Base-by-base conservation (phyloP, 371 early-diverging fungal genomes). In the Saksenaea oblongispora region DNA sequence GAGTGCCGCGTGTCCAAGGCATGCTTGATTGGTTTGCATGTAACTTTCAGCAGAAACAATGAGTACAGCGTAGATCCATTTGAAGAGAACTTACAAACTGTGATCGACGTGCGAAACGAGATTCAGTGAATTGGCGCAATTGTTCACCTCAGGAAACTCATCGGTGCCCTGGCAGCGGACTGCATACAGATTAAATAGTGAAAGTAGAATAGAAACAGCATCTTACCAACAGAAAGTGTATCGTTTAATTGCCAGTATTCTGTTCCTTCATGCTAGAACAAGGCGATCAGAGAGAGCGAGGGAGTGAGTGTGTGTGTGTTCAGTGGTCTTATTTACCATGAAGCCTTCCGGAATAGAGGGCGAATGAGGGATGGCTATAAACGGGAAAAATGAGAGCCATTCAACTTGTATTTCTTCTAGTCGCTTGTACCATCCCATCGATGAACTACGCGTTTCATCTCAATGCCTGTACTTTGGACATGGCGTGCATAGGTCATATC, bases 291-390 rank as follows among this genome's bases (percentile, higher is more conserved):
- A 7, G 31, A 31, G 7, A 31, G 31, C n/a, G n/a, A n/a, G n/a
- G n/a, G n/a, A n/a, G 10, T 9, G 14, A 5, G 39, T 35, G 57
- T 7, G 0, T 27, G 11, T 56, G 0, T 31, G n/a, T 22, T 41
- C 37, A 24, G 1, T 18, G 8, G 17, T 10, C 5, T 14, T 14
- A 1, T n/a, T 42, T 58, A 41, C 58, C 37, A 58, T 36, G 24
- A 28, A 58, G 3, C 58, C 58, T 5, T 41, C 31, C 2, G 13
- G 10, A 10, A 41, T 0, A 13, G 27, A 11, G 4, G 42, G 42
- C 13, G 39, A 26, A 31, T 58, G 58, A 26, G 42, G 27, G n/a
- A 58, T 31, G 31, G 58, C 58, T 58, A 42, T n/a, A 41, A 15
- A 58, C 1, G 31, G 7, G 31, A 4, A 31, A 4, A 7, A 31